phyloP scores from a whole-genome alignment of 129 eudicot genomes.

The Flaveria robusta region DNA sequence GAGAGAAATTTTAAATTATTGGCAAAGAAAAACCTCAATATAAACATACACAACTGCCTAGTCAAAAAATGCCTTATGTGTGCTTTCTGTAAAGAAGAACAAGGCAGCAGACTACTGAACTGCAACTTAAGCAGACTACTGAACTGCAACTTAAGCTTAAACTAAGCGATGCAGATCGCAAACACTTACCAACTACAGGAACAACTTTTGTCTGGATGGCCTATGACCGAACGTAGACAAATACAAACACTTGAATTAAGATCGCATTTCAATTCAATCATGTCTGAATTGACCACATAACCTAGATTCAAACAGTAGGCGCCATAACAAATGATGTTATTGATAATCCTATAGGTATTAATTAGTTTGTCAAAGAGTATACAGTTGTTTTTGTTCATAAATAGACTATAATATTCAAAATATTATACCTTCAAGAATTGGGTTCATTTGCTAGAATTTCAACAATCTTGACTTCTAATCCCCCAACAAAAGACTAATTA shows the following conservation, averaged over 20 bases:
- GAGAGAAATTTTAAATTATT: neutral
- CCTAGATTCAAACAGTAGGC: neutral
- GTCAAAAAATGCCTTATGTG: neutral
- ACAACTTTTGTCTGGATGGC: neutral
- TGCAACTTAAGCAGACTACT: neutral
- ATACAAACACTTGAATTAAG: neutral
- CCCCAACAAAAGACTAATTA: conserved; percentile 17
- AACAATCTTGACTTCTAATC: conserved; percentile 23
- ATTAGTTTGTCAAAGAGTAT: conserved; percentile 3
- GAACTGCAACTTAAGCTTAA: neutral
- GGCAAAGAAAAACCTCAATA: neutral
- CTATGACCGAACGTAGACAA: neutral
- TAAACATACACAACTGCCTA: neutral
- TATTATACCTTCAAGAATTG: conserved; percentile 7
- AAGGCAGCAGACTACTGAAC: neutral
- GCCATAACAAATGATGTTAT: conserved; percentile 1
- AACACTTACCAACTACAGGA: neutral
- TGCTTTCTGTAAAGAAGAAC: neutral
- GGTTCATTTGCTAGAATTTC: conserved; percentile 18
- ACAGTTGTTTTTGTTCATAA: conserved; percentile 17
- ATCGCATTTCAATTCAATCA: neutral
- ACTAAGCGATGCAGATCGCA: neutral
- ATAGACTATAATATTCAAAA: conserved; percentile 13
- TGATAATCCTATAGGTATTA: conserved; percentile 5
- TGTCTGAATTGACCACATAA: neutral